These are phyloP conservation scores for Geranium rotundifolium DNA, from an alignment of 345 rosid genomes.

Conservation along the genomic window DNA sequence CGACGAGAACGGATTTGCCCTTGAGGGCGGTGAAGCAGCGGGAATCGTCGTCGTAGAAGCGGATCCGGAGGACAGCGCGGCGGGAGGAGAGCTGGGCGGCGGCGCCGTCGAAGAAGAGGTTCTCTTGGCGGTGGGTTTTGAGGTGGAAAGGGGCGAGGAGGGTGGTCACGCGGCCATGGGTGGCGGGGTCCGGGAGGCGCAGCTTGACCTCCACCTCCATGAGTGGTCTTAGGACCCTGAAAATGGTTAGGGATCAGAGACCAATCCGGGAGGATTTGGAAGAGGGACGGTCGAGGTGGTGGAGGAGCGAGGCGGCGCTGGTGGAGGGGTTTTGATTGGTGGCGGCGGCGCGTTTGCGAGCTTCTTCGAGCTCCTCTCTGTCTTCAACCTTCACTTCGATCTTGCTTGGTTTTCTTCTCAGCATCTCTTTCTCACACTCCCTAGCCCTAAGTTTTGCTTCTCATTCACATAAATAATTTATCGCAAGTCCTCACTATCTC, in stretches of 20 bases:
- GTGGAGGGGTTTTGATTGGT: constrained; percentile 11
- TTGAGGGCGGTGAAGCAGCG: constrained; percentile 59
- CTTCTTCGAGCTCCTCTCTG: constrained; percentile 73
- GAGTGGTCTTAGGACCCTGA: too few relatives aligned
- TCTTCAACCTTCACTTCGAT: constrained; percentile 78
- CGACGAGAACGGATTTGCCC: constrained; percentile 39
- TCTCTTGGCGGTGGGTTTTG: constrained; percentile 57
- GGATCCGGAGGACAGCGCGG: constrained; percentile 56
- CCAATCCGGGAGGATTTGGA: constrained; percentile 65
- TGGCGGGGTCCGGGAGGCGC: constrained; percentile 35
- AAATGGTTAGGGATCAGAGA: constrained; percentile 19
- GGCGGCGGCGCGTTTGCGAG: constrained; percentile 38
- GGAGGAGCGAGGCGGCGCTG: constrained; percentile 31
- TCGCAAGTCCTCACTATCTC: too few relatives aligned
- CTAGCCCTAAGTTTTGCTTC: too few relatives aligned
- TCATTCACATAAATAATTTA: too few relatives aligned
- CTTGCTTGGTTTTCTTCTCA: constrained; percentile 72
- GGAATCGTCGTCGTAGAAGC: constrained; percentile 35
- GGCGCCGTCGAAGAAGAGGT: constrained; percentile 63
- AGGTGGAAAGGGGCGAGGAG: constrained; percentile 42
- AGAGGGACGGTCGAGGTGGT: constrained; percentile 45
- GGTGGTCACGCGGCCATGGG: constrained; percentile 36
- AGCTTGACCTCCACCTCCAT: constrained; percentile 90
- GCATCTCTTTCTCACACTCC: constrained; percentile 29
- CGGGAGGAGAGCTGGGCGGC: constrained; percentile 39